Base-by-base conservation (phyloP, 257 asterid genomes). In the Jacaranda copaia region DNA sequence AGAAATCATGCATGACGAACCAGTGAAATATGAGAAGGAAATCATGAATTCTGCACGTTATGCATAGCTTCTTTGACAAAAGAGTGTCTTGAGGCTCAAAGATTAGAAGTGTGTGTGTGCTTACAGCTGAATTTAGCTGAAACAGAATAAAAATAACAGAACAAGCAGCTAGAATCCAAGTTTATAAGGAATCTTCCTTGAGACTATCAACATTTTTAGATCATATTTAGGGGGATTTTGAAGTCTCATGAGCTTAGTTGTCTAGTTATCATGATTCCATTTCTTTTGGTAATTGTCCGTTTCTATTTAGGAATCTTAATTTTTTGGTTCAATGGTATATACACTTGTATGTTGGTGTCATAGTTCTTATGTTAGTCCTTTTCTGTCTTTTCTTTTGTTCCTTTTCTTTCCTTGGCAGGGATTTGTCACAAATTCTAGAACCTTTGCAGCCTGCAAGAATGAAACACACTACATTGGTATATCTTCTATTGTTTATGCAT, bases 391-490 rank as follows among this genome's bases (percentile, higher is more conserved):
- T 80, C 40, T 40, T 70, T n/a, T 52, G 38, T 68, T 82, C 36
- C 45, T 69, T 15, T 64, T 77, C 61, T 61, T 75, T 79, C 36
- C 16, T 66, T 64, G 73, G 77, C 97, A 93, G 98, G 84, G 81
- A 81, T 79, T 74, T 78, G 20, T 80, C 90, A 35, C 78, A 74
- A 74, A 70, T 73, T 73, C 79, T 45, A 62, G 80, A 82, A 51
- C 76, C 83, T 45, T 78, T 76, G 80, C 81, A 76, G 83, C 74
- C 87, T 39, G 77, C 81, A 20, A 87, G 86, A 89, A 88, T 82
- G 91, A 88, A 90, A 72, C 87, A 84, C 90, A 91, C 89, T 3
- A 84, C 83, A 71, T 82, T 87, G 97, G 99, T 96, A 91, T 57
- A 5, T 75, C 55, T 49, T 78, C 77, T 73, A 71, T 57, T 55